Base-by-base conservation (phyloP, 139 green algal species). In the Coelastrella sp. region DNA sequence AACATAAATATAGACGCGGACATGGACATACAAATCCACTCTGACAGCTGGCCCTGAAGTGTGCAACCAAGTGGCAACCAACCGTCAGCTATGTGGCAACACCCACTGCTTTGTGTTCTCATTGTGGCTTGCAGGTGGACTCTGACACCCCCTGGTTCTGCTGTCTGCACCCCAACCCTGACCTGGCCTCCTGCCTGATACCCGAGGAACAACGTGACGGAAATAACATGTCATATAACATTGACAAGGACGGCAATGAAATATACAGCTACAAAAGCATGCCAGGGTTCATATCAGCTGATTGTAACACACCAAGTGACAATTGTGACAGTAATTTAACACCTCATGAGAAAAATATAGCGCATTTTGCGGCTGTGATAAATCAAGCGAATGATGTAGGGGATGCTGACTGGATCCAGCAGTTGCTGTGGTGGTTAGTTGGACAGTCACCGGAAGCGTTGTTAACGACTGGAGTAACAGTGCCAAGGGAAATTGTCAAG, bases 111-210 rank as follows among this genome's bases (percentile, higher is more conserved):
- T 6, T 3, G 57, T 68, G 5, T 74, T n/a, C 59, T 74, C 59
- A 23, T 59, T 58, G n/a, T 86, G 80, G 0, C 1, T 71, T 77
- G 64, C 61, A 87, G 81, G 23, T 77, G 20, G 22, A 23, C 61
- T 23, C 80, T 5, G 83, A 87, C 4, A 86, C 80, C 2, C 32
- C 80, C 5, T 98, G 96, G 96, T 93, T 96, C 23, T 98, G 96
- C 90, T 74, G 84, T 61, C 92, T 97, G 91, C 95, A 96, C 90
- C 92, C 95, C 0, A 87, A 96, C 60, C 59, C 89, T 3, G 73
- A 75, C 7, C 20, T 85, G 5, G 75, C 76, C 17, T 91, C 88
- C 75, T 96, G 95, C 88, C 22, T 86, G 0, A 80, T 90, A 32
- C 80, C 91, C 0, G 81, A 94, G 19, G 90, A 94, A 83, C 64